A percentile compares a stretch with the other conserved stretches of the same genome.
Conservation (phyloP, 495 filamentous ascomycete species). For the Hypoxylon crocopeplum region DNA sequence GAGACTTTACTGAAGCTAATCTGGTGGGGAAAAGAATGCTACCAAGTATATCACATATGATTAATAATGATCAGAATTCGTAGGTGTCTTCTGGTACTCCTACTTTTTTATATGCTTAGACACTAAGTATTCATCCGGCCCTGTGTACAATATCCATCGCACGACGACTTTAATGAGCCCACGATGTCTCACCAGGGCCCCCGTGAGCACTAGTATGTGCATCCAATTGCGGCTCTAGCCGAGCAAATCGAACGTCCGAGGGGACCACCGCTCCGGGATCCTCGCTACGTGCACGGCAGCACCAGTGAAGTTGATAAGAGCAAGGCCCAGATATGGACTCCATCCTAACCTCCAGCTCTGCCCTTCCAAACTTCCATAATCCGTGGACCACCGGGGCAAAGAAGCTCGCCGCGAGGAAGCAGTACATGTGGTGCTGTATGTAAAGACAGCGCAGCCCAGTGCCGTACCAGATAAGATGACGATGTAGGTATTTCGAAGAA, state of each 20-base stretch:
- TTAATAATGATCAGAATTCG: no score
- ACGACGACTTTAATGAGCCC: background rate
- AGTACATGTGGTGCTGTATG: background rate
- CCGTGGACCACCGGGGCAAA: background rate
- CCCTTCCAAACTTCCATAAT: background rate
- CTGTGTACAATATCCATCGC: background rate
- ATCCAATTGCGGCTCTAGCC: constrained; percentile 16
- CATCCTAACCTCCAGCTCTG: constrained; percentile 1
- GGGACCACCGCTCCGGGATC: constrained; percentile 11
- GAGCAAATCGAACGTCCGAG: constrained; percentile 1
- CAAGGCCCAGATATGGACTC: constrained; percentile 7
- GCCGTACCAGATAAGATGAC: no score
- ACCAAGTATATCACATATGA: no score
- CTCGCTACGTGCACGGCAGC: background rate
- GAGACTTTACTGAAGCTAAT: no score
- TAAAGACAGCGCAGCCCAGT: no score
- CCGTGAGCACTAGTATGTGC: constrained; percentile 4
- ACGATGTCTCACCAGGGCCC: constrained; percentile 3
- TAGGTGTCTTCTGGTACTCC: no score
- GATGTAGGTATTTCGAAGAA: no score
- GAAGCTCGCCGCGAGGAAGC: constrained; percentile 5
- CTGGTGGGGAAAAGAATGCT: no score
- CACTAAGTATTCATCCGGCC: background rate
- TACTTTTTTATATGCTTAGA: no score
- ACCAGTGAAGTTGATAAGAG: constrained; percentile 7